Evolutionary conservation across 805 yeast species (phyloP).

Genomic region (Grigorovia humatica): DNA sequence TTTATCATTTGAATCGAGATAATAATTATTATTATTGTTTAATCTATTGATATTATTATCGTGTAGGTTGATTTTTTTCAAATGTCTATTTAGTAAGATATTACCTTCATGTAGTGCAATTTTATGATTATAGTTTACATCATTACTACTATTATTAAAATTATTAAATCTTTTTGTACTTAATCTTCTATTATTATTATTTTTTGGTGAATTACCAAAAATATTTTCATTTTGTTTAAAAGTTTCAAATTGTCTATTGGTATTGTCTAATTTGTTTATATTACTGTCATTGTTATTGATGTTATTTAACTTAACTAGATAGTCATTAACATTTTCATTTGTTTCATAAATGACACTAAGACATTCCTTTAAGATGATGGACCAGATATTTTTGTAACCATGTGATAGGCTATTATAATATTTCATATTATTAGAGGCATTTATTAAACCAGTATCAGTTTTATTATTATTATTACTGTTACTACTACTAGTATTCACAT

Average conservation of each 20-base stretch:
- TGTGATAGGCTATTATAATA: conserved; percentile 17
- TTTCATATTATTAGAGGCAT: conserved; percentile 26
- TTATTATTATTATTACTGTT: too few species aligned
- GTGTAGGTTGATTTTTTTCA: neutral
- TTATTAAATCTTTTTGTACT: too few species aligned
- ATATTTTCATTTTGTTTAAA: conserved; percentile 4
- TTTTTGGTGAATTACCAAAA: conserved; percentile 29
- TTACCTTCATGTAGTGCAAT: conserved; percentile 18
- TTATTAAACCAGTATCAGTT: conserved; percentile 13
- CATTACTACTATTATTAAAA: neutral
- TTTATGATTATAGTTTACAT: conserved; percentile 7
- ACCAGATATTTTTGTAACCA: conserved; percentile 43
- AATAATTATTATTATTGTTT: conserved; percentile 1
- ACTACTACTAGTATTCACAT: neutral
- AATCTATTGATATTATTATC: neutral
- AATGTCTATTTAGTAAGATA: conserved; percentile 9
- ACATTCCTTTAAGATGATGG: conserved; percentile 50
- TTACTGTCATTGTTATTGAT: neutral
- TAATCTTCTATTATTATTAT: neutral
- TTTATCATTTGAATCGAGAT: conserved; percentile 8
- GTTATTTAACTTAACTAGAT: conserved; percentile 14
- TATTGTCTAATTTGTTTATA: neutral
- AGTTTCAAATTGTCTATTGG: neutral
- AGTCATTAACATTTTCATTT: conserved; percentile 29
- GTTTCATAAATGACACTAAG: conserved; percentile 42